Conservation (phyloP, 257 asterid species). For the Nicotiana sylvestris region DNA sequence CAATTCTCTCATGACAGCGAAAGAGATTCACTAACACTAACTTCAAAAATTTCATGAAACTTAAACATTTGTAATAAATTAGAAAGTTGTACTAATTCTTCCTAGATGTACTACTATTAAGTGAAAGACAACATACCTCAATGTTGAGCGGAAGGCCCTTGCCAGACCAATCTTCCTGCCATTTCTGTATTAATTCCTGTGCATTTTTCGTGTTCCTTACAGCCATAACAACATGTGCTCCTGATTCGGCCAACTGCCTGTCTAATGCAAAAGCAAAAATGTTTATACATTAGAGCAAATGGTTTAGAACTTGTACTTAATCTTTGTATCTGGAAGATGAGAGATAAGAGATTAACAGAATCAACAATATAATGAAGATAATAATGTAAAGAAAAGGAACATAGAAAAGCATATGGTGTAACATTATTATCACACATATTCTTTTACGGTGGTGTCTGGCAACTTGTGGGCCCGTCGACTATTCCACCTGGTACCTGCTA, state of each 20-base stretch:
- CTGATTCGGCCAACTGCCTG: constrained; percentile 92
- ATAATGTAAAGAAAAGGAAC: neutral
- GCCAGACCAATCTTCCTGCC: constrained; percentile 86
- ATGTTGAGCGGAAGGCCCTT: constrained; percentile 83
- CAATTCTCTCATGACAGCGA: neutral
- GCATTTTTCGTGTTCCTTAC: constrained; percentile 80
- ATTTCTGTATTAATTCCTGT: constrained; percentile 58
- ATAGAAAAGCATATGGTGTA: neutral
- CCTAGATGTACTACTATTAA: neutral
- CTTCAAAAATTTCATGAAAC: neutral
- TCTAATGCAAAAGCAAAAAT: constrained; percentile 16
- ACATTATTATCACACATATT: too few species aligned
- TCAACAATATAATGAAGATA: neutral
- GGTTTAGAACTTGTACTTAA: neutral
- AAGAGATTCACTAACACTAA: neutral
- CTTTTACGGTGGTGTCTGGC: too few species aligned
- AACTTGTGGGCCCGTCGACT: too few species aligned
- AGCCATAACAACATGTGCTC: constrained; percentile 96
- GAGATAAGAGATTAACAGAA: neutral
- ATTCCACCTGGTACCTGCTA: too few species aligned
- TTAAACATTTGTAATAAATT: neutral
- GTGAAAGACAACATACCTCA: constrained; percentile 46
- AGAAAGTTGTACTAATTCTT: neutral
- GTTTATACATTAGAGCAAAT: constrained; percentile 12
- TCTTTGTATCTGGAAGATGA: neutral